phyloP scores from a whole-genome alignment of 352 stramenopile genomes.

The Thraustotheca clavata region DNA sequence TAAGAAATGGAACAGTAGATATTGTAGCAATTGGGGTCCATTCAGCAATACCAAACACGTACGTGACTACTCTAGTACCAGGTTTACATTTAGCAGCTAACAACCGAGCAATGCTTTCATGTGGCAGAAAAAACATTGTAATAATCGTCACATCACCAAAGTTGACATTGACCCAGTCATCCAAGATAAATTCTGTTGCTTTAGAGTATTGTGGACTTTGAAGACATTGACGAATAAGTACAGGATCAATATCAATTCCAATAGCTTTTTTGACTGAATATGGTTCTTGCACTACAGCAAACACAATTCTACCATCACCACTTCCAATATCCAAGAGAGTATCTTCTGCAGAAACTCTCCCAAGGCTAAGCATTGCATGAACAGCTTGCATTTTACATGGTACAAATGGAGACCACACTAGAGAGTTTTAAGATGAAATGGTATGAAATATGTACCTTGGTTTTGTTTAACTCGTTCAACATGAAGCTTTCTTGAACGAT shows the following conservation, averaged over 20 bases:
- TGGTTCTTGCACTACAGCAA: constrained; percentile 28
- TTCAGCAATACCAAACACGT: constrained; percentile 56
- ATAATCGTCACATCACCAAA: constrained; percentile 39
- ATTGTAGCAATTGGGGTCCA: constrained; percentile 36
- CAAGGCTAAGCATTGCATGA: constrained; percentile 38
- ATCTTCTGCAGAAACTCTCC: constrained; percentile 31
- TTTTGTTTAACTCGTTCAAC: constrained; percentile 38
- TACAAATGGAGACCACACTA: constrained; percentile 65
- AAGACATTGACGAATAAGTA: constrained; percentile 32
- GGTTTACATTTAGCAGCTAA: constrained; percentile 31
- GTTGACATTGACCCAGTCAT: constrained; percentile 45
- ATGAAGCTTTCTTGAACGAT: constrained; percentile 42
- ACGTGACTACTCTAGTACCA: constrained; percentile 46
- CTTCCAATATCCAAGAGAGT: constrained; percentile 56
- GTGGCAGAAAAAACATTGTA: constrained; percentile 58
- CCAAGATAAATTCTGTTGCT: constrained; percentile 32
- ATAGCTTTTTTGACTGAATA: constrained; percentile 24
- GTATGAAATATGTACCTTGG: constrained; percentile 32
- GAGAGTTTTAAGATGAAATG: neutral
- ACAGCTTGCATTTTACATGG: constrained; percentile 51
- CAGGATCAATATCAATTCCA: constrained; percentile 48
- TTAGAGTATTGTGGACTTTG: constrained; percentile 12
- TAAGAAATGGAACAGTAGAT: constrained; percentile 46
- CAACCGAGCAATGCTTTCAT: constrained; percentile 32
- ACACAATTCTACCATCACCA: constrained; percentile 50